Conservation (phyloP, 1,139 yeast species). For the Pneumocystis carinii region DNA sequence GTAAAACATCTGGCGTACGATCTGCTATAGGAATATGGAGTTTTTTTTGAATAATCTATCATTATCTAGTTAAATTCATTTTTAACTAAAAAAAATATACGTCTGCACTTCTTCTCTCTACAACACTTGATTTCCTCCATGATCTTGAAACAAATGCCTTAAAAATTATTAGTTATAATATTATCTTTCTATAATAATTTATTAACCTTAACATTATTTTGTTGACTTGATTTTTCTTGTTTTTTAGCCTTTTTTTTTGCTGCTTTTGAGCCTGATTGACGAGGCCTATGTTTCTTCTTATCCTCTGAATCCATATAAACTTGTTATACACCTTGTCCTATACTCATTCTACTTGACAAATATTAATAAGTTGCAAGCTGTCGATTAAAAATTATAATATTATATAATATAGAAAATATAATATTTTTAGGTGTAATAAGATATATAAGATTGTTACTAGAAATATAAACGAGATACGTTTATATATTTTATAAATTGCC, state of each 20-base stretch:
- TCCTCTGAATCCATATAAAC: neutral
- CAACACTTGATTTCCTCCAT: neutral
- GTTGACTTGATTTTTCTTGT: neutral
- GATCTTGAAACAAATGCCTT: neutral
- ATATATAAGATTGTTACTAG: neutral
- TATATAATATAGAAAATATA: too few species aligned
- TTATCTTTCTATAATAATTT: neutral
- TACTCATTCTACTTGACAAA: neutral
- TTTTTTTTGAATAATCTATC: conserved; percentile 39
- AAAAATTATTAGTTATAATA: neutral
- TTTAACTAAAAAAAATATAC: neutral
- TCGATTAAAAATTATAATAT: neutral
- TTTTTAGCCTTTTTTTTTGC: neutral
- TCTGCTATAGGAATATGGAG: conserved; percentile 96
- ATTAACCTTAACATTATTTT: neutral
- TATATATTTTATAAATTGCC: neutral
- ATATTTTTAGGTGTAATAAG: neutral
- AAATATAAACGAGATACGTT: neutral
- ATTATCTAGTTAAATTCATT: neutral
- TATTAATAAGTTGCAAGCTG: too few species aligned
- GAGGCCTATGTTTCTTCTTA: neutral
- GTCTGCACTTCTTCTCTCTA: neutral
- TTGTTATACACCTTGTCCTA: neutral
- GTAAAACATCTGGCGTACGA: conserved; percentile 92
- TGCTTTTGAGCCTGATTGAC: neutral